These are phyloP conservation scores for Phytophthora rubi DNA, from an alignment of 352 stramenopile species.

Conservation along the genomic window DNA sequence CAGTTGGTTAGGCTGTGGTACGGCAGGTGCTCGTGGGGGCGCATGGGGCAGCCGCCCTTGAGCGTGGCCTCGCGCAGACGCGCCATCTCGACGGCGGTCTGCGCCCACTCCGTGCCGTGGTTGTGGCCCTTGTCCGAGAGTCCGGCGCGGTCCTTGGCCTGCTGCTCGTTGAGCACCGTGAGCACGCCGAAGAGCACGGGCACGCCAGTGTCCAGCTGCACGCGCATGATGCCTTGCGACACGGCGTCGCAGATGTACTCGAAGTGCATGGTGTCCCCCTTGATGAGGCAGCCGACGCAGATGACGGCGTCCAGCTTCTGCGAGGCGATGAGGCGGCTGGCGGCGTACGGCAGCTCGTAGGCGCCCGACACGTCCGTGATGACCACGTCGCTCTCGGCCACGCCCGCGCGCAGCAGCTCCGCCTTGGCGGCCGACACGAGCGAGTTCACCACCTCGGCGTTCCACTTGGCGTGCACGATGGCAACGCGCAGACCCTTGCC, in stretches of 20 bases:
- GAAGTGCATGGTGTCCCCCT: slow-evolving; percentile 99
- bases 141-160: slow-evolving; percentile 93
- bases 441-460: slow-evolving; percentile 79
- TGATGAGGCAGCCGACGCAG: slow-evolving; percentile 94
- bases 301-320: slow-evolving; percentile 97
- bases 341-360: slow-evolving; percentile 97
- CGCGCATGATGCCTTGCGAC: slow-evolving; percentile 96
- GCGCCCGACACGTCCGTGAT: slow-evolving; percentile 91
- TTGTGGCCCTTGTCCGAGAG: slow-evolving; percentile 91
- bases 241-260: slow-evolving; percentile 99
- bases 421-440: slow-evolving; percentile 67
- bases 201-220: slow-evolving; percentile 92
- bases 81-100: slow-evolving; percentile 97
- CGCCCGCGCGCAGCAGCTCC: slow-evolving; percentile 69
- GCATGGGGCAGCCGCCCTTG: slow-evolving; percentile 74
- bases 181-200: slow-evolving; percentile 94
- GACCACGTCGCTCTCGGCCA: slow-evolving; percentile 76
- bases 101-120: slow-evolving; percentile 96
- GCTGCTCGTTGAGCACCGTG: slow-evolving; percentile 95
- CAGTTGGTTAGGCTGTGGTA: slow-evolving; percentile 79
- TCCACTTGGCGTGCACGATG: slow-evolving; percentile 90
- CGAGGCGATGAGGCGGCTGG: slow-evolving; percentile 87
- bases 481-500: slow-evolving; percentile 75
- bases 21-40: slow-evolving; percentile 62
- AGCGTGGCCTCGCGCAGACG: slow-evolving; percentile 82